A percentile compares a stretch with the other conserved stretches of the same genome.
Conservation (phyloP, 768 basidiomycete species). For the Pisolithus albus region DNA sequence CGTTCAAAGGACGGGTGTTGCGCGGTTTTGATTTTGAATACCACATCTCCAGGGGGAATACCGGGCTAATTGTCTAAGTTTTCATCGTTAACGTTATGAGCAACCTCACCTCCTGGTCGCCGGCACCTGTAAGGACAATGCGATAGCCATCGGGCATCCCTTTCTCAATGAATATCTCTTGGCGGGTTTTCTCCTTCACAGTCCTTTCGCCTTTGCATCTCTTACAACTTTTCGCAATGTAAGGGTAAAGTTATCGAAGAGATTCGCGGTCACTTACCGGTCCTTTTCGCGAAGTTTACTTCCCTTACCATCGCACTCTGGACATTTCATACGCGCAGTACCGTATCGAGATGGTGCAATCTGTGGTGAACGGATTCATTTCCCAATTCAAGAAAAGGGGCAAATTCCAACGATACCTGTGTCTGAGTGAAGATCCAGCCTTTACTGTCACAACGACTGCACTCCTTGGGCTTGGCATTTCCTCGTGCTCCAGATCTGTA, state of each 20-base stretch:
- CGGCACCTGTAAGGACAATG: constrained; percentile 86
- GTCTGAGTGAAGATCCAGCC: constrained; percentile 63
- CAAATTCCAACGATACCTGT: constrained; percentile 31
- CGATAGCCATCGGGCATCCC: constrained; percentile 81
- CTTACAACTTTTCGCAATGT: constrained; percentile 62
- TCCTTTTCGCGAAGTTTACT: constrained; percentile 79
- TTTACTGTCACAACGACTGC: constrained; percentile 76
- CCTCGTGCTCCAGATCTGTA: constrained; percentile 74
- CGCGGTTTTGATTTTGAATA: constrained; percentile 66
- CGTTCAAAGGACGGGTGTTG: constrained; percentile 80
- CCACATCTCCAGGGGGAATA: constrained; percentile 82
- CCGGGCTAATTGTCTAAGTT: constrained; percentile 56
- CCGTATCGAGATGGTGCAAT: constrained; percentile 43
- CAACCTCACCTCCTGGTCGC: constrained; percentile 72
- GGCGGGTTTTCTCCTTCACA: constrained; percentile 80
- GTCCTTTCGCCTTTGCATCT: constrained; percentile 88
- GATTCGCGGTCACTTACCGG: constrained; percentile 38
- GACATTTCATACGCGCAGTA: constrained; percentile 49
- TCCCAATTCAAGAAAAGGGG: not conserved
- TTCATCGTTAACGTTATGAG: not conserved
- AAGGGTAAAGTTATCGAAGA: not conserved
- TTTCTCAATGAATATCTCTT: constrained; percentile 80
- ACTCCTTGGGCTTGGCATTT: constrained; percentile 78
- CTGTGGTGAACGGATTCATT: constrained; percentile 15
- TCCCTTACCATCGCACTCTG: constrained; percentile 65